phyloP scores from a whole-genome alignment of 495 filamentous ascomycete species.

The Jackrogersella multiformis region DNA sequence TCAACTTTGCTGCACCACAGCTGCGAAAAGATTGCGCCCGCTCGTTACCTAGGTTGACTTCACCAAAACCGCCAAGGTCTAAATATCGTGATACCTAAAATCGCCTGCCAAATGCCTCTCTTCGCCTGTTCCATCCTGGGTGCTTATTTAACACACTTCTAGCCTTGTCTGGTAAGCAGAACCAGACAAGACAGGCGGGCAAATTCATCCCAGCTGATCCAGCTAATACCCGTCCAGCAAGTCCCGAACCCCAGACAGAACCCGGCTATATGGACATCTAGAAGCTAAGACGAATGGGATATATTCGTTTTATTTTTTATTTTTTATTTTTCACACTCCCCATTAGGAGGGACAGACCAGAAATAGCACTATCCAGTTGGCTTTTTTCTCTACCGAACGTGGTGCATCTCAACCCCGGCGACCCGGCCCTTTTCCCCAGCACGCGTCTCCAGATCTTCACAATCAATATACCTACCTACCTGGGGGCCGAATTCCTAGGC shows the following conservation, averaged over 20 bases:
- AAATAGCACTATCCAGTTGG: slow-evolving; percentile 40
- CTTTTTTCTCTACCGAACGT: slow-evolving; percentile 39
- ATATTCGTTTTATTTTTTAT: slow-evolving; percentile 27
- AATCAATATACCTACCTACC: slow-evolving; percentile 32
- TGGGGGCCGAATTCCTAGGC: slow-evolving; percentile 23
- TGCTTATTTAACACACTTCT: slow-evolving; percentile 11
- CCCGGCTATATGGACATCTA: slow-evolving; percentile 42
- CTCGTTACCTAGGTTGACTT: slow-evolving; percentile 37
- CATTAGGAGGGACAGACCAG: slow-evolving; percentile 23
- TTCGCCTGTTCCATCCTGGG: slow-evolving; percentile 4
- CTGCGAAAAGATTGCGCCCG: slow-evolving; percentile 17
- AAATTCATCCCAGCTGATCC: slow-evolving; percentile 7
- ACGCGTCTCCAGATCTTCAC: slow-evolving; percentile 2
- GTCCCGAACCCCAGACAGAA: slow-evolving; percentile 26
- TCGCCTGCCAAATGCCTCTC: slow-evolving; percentile 7
- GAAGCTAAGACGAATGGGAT: slow-evolving; percentile 38
- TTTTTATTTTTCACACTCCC: slow-evolving; percentile 15
- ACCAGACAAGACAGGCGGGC: slow-evolving; percentile 1
- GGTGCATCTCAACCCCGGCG: slow-evolving; percentile 33
- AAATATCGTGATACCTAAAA: slow-evolving; percentile 21
- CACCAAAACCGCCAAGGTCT: slow-evolving; percentile 24
- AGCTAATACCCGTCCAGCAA: slow-evolving; percentile 13
- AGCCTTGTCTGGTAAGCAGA: slow-evolving; percentile 9
- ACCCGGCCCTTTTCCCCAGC: slow-evolving; percentile 41
- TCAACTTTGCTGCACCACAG: slow-evolving; percentile 15